A percentile compares a stretch with the other conserved stretches of the same genome.
Evolutionary conservation across 2,329 filamentous ascomycete genomes (phyloP).

Genomic region (Clonostachys solani): DNA sequence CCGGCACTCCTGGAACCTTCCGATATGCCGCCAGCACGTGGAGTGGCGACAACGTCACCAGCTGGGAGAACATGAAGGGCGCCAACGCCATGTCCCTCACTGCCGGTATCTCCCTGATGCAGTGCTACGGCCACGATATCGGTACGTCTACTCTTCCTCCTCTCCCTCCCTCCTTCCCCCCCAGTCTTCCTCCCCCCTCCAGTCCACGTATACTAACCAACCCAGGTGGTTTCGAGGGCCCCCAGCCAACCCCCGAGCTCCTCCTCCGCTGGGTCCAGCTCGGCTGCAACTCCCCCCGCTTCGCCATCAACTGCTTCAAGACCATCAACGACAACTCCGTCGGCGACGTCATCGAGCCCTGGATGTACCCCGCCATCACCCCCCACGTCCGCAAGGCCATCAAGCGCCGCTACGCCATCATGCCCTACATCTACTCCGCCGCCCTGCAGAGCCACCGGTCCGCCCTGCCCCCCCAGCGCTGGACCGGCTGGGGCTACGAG

Average conservation of each 20-base stretch:
- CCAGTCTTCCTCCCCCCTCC: too few relatives aligned
- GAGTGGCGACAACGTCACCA: constrained; percentile 72
- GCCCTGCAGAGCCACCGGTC: constrained; percentile 56
- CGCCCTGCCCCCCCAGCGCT: constrained; percentile 62
- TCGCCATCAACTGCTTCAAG: constrained; percentile 78
- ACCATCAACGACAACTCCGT: constrained; percentile 62
- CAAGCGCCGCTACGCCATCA: constrained; percentile 65
- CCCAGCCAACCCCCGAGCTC: constrained; percentile 66
- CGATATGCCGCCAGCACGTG: constrained; percentile 67
- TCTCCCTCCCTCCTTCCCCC: too few relatives aligned
- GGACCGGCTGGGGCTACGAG: constrained; percentile 73
- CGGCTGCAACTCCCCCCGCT: constrained; percentile 64
- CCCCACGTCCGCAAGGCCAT: constrained; percentile 60
- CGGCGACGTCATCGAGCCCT: constrained; percentile 72
- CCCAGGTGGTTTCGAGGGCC: constrained; percentile 69
- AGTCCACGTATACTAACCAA: too few relatives aligned
- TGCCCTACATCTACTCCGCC: constrained; percentile 68
- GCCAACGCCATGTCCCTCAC: constrained; percentile 66
- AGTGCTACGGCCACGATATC: constrained; percentile 71
- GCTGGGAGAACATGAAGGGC: constrained; percentile 70
- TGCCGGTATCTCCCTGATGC: constrained; percentile 63
- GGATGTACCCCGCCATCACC: constrained; percentile 69
- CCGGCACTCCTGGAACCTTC: constrained; percentile 67
- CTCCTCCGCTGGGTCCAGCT: constrained; percentile 71
- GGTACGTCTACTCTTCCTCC: too few relatives aligned